A percentile compares a stretch with the other conserved stretches of the same genome.
Evolutionary conservation across 768 basidiomycete species (phyloP).

Genomic region (Lactarius indigo): DNA sequence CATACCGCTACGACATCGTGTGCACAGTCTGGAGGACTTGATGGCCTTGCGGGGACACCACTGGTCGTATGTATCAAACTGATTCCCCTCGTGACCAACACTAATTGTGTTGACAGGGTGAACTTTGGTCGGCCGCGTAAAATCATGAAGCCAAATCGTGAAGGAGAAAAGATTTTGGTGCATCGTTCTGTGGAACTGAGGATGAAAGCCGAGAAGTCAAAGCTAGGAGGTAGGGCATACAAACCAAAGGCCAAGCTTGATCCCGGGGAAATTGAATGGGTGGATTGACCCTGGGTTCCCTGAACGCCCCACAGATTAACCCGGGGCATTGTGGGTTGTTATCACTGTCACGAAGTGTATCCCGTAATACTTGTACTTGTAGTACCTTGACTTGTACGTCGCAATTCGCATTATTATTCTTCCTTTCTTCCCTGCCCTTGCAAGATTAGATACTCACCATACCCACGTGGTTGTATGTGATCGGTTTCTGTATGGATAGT

Average conservation of each 20-base stretch:
- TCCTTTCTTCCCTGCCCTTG: neutral
- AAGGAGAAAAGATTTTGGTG: constrained; percentile 1
- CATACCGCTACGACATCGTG: constrained; percentile 29
- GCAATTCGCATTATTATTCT: neutral
- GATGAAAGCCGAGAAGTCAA: constrained; percentile 24
- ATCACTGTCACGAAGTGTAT: neutral
- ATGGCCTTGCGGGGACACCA: neutral
- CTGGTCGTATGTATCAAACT: constrained; percentile 5
- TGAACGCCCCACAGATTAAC: neutral
- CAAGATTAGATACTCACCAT: too few species aligned
- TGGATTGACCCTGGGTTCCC: constrained; percentile 23
- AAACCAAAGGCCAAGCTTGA: constrained; percentile 32
- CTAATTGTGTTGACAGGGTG: neutral
- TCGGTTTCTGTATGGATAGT: too few species aligned
- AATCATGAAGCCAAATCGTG: neutral
- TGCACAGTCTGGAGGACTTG: neutral
- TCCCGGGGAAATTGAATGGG: constrained; percentile 21
- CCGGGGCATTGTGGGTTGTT: neutral
- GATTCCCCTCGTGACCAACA: neutral
- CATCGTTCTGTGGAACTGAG: constrained; percentile 13
- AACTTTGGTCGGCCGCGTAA: constrained; percentile 4
- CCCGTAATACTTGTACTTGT: neutral
- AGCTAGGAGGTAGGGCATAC: constrained; percentile 30
- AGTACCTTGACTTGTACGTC: neutral
- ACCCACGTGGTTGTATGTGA: too few species aligned